A percentile compares a stretch with the other conserved stretches of the same genome.
Evolutionary conservation across 306 rosid species (phyloP).

Genomic region (Calophaca sinica): DNA sequence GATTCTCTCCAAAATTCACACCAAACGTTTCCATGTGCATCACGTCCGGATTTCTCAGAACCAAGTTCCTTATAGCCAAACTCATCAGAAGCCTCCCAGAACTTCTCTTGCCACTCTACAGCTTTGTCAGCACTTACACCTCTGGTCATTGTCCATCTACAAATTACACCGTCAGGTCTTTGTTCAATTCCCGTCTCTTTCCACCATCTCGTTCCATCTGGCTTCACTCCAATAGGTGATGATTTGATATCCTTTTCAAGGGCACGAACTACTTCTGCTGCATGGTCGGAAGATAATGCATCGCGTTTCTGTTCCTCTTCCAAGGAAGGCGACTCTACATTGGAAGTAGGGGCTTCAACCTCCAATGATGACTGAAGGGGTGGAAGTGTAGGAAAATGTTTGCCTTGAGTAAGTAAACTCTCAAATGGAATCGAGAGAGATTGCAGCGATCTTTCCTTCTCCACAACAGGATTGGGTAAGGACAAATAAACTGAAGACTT

Average conservation of each 20-base stretch:
- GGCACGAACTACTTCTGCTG: constrained; percentile 79
- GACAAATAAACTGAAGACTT: constrained; percentile 49
- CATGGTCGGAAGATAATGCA: constrained; percentile 63
- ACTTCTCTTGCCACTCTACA: constrained; percentile 91
- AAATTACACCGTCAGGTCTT: constrained; percentile 88
- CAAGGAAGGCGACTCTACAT: constrained; percentile 53
- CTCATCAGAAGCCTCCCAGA: constrained; percentile 96
- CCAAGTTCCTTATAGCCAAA: constrained; percentile 95
- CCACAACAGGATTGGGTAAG: constrained; percentile 57
- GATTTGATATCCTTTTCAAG: constrained; percentile 55
- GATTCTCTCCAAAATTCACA: constrained; percentile 95
- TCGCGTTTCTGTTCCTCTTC: constrained; percentile 63
- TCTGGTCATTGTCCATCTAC: constrained; percentile 86
- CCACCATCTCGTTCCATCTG: constrained; percentile 92
- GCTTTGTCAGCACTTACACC: constrained; percentile 84
- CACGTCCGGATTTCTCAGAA: constrained; percentile 96
- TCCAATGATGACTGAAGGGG: constrained; percentile 74
- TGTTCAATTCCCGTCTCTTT: constrained; percentile 80
- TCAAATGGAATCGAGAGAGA: constrained; percentile 75
- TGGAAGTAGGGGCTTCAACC: constrained; percentile 55
- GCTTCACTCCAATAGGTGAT: constrained; percentile 61
- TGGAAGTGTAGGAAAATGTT: constrained; percentile 57
- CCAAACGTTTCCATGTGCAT: constrained; percentile 89
- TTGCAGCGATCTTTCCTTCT: constrained; percentile 66
- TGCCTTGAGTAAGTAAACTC: constrained; percentile 58